Conservation (phyloP, 148 eudicot species). For the Chenopodium quinoa region DNA sequence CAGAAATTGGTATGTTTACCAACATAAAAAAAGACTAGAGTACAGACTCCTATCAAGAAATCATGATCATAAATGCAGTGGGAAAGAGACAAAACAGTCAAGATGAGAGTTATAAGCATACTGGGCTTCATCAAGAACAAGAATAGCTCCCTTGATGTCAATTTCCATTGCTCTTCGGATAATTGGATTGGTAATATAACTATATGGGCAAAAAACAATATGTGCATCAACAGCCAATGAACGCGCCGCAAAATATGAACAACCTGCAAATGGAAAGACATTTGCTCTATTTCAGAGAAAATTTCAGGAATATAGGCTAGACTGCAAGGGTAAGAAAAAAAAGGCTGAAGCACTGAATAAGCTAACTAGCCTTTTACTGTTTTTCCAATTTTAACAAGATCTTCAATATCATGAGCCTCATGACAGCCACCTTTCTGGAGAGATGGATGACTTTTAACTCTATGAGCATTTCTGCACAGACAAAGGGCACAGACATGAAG, state of each 20-base stretch:
- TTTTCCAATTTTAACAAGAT: slow-evolving; percentile 85
- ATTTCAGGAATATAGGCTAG: background rate
- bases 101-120: slow-evolving; percentile 38
- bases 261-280: slow-evolving; percentile 59
- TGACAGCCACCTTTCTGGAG: slow-evolving; percentile 80
- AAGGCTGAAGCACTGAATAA: background rate
- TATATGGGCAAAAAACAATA: slow-evolving; percentile 88
- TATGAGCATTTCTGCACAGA: slow-evolving; percentile 60
- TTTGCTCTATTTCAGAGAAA: background rate
- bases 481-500: slow-evolving; percentile 23
- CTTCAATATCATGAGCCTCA: slow-evolving; percentile 96
- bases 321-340: slow-evolving; percentile 5
- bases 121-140: slow-evolving; percentile 99
- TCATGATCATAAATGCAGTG: slow-evolving; percentile 4
- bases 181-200: slow-evolving; percentile 75
- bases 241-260: slow-evolving; percentile 92
- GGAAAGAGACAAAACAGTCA: background rate
- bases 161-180: slow-evolving; percentile 91
- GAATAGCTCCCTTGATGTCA: slow-evolving; percentile 64
- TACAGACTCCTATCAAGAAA: background rate
- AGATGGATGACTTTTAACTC: slow-evolving; percentile 75
- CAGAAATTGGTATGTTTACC: background rate
- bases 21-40: slow-evolving; percentile 1
- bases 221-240: slow-evolving; percentile 86
- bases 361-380: slow-evolving; percentile 56